phyloP scores from a whole-genome alignment of 768 basidiomycete genomes.

The Russula compacta region DNA sequence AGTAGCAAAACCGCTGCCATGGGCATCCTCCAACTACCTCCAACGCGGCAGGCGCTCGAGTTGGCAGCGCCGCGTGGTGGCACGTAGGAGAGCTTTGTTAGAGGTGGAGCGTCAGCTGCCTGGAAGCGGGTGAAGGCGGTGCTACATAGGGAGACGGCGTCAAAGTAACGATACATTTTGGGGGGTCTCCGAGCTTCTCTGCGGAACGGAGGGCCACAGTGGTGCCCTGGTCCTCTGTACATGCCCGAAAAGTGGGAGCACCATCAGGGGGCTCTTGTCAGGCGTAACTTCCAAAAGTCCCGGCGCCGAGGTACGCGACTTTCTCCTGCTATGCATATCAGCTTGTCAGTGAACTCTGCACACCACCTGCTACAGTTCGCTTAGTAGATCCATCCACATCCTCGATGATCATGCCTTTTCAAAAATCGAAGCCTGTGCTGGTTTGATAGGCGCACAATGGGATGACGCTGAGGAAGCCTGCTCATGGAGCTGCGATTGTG shows the following conservation, averaged over 20 bases:
- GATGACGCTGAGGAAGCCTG: neutral
- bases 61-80: slow-evolving; percentile 13
- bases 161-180: neutral
- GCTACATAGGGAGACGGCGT: neutral
- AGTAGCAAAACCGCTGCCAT: neutral
- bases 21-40: slow-evolving; percentile 13
- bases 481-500: neutral
- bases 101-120: neutral
- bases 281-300: neutral
- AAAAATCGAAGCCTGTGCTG: neutral
- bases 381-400: no score
- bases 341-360: no score
- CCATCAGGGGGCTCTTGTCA: neutral
- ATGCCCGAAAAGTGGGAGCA: neutral
- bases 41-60: slow-evolving; percentile 7
- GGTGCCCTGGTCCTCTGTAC: neutral
- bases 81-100: neutral
- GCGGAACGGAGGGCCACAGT: neutral
- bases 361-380: no score
- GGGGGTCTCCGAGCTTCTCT: neutral
- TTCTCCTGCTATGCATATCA: no score
- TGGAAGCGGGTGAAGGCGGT: neutral
- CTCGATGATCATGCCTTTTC: no score
- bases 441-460: neutral
- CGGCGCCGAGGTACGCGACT: no score